A percentile compares a stretch with the other conserved stretches of the same genome.
Evolutionary conservation across 176 grass and related monocot genomes (phyloP).

Genomic region (Carex myosuroides): DNA sequence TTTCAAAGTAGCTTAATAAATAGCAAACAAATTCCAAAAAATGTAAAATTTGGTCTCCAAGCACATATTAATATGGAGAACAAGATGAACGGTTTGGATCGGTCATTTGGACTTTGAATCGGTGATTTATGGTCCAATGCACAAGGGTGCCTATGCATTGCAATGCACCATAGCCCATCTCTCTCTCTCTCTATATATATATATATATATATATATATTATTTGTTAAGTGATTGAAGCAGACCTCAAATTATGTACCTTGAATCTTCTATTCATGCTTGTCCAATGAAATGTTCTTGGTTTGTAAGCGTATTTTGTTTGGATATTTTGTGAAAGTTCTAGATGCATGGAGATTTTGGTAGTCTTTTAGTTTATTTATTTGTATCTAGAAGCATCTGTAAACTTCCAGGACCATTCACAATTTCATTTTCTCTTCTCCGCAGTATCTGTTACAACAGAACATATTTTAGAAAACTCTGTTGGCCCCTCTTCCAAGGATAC

Average conservation of each 20-base stretch:
- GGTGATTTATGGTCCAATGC: too few relatives aligned
- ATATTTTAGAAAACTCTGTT: neutral
- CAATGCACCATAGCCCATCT: too few relatives aligned
- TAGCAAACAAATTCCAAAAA: too few relatives aligned
- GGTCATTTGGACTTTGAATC: too few relatives aligned
- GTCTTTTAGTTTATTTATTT: neutral
- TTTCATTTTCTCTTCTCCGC: neutral
- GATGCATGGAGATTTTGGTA: neutral
- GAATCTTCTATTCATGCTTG: neutral
- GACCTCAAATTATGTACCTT: neutral
- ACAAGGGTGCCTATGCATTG: too few relatives aligned
- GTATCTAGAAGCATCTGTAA: neutral
- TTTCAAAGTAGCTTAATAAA: too few relatives aligned
- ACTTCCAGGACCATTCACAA: neutral
- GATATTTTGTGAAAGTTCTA: neutral
- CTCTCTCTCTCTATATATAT: neutral
- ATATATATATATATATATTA: neutral
- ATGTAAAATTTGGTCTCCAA: too few relatives aligned
- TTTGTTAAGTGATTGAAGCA: neutral
- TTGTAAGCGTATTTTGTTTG: neutral
- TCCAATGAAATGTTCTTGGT: neutral
- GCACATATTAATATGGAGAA: too few relatives aligned
- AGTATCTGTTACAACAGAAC: neutral
- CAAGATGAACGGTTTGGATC: too few relatives aligned
- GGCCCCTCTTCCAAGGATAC: neutral